These are phyloP conservation scores for Aspergillus spinulosporus DNA, from an alignment of 2,329 filamentous ascomycete species.

Conservation along the genomic window DNA sequence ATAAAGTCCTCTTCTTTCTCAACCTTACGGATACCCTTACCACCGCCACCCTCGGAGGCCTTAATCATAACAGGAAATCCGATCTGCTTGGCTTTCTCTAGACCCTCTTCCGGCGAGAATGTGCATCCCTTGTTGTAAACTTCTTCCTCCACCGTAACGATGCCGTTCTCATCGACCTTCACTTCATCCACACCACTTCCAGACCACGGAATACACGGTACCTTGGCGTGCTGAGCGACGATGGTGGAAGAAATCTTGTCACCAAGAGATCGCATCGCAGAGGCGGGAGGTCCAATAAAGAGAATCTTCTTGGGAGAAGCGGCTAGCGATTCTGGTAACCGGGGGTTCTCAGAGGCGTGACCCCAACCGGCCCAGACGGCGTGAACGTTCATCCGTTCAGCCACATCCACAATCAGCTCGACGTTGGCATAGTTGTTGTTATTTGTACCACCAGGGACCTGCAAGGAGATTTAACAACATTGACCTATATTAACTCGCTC, in stretches of 20 bases:
- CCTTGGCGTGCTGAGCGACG: slow-evolving; percentile 92
- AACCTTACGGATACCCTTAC: slow-evolving; percentile 98
- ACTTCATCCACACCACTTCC: slow-evolving; percentile 87
- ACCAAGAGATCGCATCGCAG: slow-evolving; percentile 96
- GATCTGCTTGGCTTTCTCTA: slow-evolving; percentile 81
- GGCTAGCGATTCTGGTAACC: slow-evolving; percentile 91
- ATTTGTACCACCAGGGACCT: slow-evolving; percentile 95
- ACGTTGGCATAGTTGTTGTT: slow-evolving; percentile 99
- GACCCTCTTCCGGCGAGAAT: slow-evolving; percentile 82
- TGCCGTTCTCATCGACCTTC: slow-evolving; percentile 72
- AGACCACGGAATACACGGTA: slow-evolving; percentile 99
- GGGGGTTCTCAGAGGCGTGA: slow-evolving; percentile 98
- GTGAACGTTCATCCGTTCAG: slow-evolving; percentile 97
- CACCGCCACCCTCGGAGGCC: slow-evolving; percentile 98
- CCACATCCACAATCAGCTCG: slow-evolving; percentile 97
- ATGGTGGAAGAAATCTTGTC: slow-evolving; percentile 99
- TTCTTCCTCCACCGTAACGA: slow-evolving; percentile 86
- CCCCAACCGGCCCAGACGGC: slow-evolving; percentile 99
- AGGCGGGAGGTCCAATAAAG: slow-evolving; percentile 96
- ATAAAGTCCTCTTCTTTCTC: slow-evolving; percentile 80
- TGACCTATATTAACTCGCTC: too few relatives aligned
- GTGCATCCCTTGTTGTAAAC: slow-evolving; percentile 91
- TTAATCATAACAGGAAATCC: slow-evolving; percentile 99
- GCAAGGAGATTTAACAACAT: slow-evolving; percentile 14
- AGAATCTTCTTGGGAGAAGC: slow-evolving; percentile 98